Base-by-base conservation (phyloP, 1,284 basidiomycete species). In the Crocinoboletus sp. region DNA sequence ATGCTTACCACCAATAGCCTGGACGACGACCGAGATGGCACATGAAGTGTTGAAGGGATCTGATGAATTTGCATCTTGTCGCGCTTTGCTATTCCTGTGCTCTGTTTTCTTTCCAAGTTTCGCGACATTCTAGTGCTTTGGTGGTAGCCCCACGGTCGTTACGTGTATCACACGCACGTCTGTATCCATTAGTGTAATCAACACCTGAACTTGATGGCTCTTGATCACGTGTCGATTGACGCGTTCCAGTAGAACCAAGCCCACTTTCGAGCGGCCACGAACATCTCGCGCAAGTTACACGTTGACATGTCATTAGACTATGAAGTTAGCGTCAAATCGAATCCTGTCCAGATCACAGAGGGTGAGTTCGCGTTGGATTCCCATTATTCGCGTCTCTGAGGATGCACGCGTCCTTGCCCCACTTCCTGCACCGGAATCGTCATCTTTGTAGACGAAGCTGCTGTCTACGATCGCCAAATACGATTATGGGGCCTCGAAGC, bases 401-500 rank as follows among this genome's bases (percentile, higher is more conserved):
- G 16, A 33, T 28, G 37, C 35, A 41, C 42, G 28, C 34, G 33
- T 43, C 43, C n/a, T 27, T 13, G 23, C 11, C 19, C 33, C n/a
- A 13, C 31, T 25, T 27, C 23, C 35, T 38, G 11, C 28, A 22
- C n/a, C 11, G 23, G 5, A 27, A 19, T 27, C 34, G 13, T 43
- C n/a, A n/a, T 28, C 24, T 30, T 31, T 31, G 45, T 52, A 84
- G 88, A 87, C 66, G 88, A 92, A 63, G 89, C 86, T 13, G 86
- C 86, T 5, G 69, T 97, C 23, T 98, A 99, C 65, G 95, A 98
- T 68, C 84, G 95, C 30, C 95, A 98, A 69, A 97, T 99, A 71
- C 82, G 96, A 22, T 71, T 98, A 49, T 99, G 95, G 95, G 95
- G 96, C 34, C 78, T 97, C 23, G 95, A 97, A 65, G 95, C 96